Base-by-base conservation (phyloP, 2,329 filamentous ascomycete genomes). In the Aurifilum marmelostoma region DNA sequence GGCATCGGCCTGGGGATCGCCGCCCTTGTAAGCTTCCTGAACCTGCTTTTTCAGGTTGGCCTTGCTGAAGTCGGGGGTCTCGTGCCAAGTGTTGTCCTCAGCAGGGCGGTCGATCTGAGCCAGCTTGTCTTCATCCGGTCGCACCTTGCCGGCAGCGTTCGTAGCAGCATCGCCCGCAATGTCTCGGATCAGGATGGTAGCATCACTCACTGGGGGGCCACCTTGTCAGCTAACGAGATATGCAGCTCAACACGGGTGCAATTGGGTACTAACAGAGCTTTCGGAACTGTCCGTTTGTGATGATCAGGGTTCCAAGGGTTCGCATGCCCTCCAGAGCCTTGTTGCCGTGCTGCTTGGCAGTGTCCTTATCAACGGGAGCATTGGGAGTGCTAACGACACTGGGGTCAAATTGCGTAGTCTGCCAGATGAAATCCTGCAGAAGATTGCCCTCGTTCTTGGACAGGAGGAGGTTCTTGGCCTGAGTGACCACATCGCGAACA, bases 401-500 rank as follows among this genome's bases (percentile, higher is more conserved):
- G 68, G 87, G 82, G 66, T 89, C 88, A 71, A 96, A 89, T 61
- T 92, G 87, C 77, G 93, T 89, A 0, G 94, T 94, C 78, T 97
- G 92, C 91, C 92, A 99, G 80, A 98, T 93, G 80, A 99, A 98
- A 76, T 99, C 94, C 78, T 99, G 96, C 27, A 99, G 83, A 69
- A 98, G 82, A 76, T 99, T 94, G 77, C 94, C 96, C 70, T 97
- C 88, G 78, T 99, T 99, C 87, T 98, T 99, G 82, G 91, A 92
- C 34, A 99, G 84, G 11, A 98, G 83, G 16, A 99, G 86, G 68
- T 89, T 82, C 84, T 97, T 97, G 69, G 95, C 91, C 78, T 96
- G 88, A 75, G 91, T 88, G 60, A 99, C 89, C 65, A 97, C 93
- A 66, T 92, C 85, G 71, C 88, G 89, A 68, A 96, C 82, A 74